A percentile compares a stretch with the other conserved stretches of the same genome.
phyloP scores from a whole-genome alignment of 1,284 basidiomycete genomes.

The Ceratobasidium papillatum region DNA sequence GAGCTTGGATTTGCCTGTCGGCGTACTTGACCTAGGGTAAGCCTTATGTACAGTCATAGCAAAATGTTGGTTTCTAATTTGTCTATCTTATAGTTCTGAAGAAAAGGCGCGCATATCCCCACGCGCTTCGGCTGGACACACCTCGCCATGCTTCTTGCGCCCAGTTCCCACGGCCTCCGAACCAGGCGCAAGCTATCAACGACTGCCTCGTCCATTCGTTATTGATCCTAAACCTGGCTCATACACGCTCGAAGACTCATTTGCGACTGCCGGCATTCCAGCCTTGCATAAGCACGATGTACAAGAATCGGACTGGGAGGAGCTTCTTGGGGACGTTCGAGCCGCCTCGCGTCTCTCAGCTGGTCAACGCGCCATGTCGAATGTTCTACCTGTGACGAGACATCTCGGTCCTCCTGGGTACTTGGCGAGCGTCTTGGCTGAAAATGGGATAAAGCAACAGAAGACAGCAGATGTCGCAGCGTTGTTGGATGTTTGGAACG shows the following conservation, averaged over 20 bases:
- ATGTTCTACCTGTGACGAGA: slow-evolving; percentile 7
- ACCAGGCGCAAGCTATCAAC: background rate
- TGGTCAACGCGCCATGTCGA: slow-evolving; percentile 12
- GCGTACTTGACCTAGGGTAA: background rate
- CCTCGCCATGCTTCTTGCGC: background rate
- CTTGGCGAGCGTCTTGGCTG: background rate
- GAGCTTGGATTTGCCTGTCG: background rate
- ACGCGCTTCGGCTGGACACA: background rate
- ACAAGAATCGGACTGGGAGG: slow-evolving; percentile 14
- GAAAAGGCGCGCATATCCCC: slow-evolving; percentile 9
- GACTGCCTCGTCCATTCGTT: slow-evolving; percentile 1
- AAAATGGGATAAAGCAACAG: slow-evolving; percentile 1
- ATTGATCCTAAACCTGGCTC: slow-evolving; percentile 5
- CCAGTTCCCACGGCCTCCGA: background rate
- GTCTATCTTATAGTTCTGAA: background rate
- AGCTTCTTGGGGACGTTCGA: background rate
- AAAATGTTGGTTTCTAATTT: background rate
- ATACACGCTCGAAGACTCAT: background rate
- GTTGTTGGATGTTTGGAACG: slow-evolving; percentile 26
- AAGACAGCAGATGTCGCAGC: slow-evolving; percentile 2
- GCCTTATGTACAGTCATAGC: background rate
- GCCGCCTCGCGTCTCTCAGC: background rate
- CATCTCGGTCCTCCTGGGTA: background rate
- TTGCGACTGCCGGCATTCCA: background rate
- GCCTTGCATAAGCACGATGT: slow-evolving; percentile 17